Conservation (phyloP, 2,329 filamentous ascomycete genomes). For the Penicillium sclerotiorum region DNA sequence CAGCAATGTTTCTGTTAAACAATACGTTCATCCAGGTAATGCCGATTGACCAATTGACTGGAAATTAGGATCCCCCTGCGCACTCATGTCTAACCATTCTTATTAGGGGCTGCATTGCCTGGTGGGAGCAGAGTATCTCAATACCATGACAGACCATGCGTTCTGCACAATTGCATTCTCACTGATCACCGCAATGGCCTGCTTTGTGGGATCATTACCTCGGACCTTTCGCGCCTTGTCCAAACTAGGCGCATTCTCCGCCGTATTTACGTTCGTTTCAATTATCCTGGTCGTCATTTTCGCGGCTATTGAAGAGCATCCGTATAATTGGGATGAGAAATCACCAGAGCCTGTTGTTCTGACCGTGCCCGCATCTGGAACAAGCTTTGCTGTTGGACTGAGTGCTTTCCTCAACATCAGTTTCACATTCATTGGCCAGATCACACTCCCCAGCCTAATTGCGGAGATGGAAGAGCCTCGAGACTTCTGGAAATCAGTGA, state of each 20-base stretch:
- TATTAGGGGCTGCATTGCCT: constrained; percentile 73
- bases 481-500: constrained; percentile 90
- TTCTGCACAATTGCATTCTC: constrained; percentile 80
- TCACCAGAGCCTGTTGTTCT: constrained; percentile 68
- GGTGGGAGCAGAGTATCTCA: constrained; percentile 81
- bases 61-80: neutral
- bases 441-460: constrained; percentile 90
- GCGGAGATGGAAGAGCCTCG: constrained; percentile 81
- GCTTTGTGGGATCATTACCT: constrained; percentile 76
- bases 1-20: constrained; percentile 88
- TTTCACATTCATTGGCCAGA: constrained; percentile 95
- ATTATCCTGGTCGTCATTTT: constrained; percentile 83
- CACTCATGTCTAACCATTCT: neutral
- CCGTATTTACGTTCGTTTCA: constrained; percentile 85
- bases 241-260: constrained; percentile 75
- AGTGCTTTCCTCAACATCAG: constrained; percentile 91
- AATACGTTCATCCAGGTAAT: constrained; percentile 77
- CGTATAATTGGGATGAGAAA: constrained; percentile 62
- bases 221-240: constrained; percentile 81
- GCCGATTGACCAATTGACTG: neutral
- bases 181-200: constrained; percentile 72
- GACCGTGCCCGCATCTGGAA: constrained; percentile 66
- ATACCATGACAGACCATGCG: constrained; percentile 75
- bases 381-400: constrained; percentile 78
- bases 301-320: constrained; percentile 72